These are phyloP conservation scores for Harringtonia aguacate DNA, from an alignment of 2,329 filamentous ascomycete species.

Conservation along the genomic window DNA sequence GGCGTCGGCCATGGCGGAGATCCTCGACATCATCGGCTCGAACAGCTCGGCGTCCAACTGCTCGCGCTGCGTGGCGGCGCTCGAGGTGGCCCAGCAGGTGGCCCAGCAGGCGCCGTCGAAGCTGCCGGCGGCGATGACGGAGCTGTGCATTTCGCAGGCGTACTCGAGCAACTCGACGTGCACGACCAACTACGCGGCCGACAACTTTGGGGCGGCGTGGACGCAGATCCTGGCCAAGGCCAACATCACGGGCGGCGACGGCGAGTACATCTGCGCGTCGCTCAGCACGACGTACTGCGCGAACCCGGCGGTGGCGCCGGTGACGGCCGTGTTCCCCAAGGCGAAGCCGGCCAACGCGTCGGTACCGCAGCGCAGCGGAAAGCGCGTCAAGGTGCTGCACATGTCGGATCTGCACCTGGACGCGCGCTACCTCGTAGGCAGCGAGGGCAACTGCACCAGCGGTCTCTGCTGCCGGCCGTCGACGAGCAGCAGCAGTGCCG, in stretches of 20 bases:
- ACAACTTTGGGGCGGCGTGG: slow-evolving; percentile 43
- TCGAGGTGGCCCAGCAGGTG: slow-evolving; percentile 37
- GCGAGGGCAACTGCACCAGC: slow-evolving; percentile 44
- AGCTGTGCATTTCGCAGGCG: slow-evolving; percentile 37
- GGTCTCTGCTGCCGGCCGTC: slow-evolving; percentile 47
- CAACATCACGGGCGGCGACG: slow-evolving; percentile 42
- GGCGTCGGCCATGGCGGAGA: slow-evolving; percentile 27
- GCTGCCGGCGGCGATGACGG: slow-evolving; percentile 38
- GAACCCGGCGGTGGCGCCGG: slow-evolving; percentile 28
- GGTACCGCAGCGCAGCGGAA: slow-evolving; percentile 35
- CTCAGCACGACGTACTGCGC: slow-evolving; percentile 36
- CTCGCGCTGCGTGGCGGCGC: slow-evolving; percentile 39
- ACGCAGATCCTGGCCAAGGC: slow-evolving; percentile 44
- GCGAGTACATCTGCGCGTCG: slow-evolving; percentile 43
- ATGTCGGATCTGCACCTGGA: slow-evolving; percentile 50
- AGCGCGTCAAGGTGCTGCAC: slow-evolving; percentile 45
- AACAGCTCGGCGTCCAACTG: slow-evolving; percentile 31
- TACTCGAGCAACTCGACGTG: slow-evolving; percentile 35
- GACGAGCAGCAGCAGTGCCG: slow-evolving; percentile 18
- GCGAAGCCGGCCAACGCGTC: slow-evolving; percentile 35
- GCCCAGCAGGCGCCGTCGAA: slow-evolving; percentile 35
- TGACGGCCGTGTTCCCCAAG: slow-evolving; percentile 42
- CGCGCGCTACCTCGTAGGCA: slow-evolving; percentile 39
- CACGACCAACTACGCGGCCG: slow-evolving; percentile 31
- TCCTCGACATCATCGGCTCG: slow-evolving; percentile 30